Base-by-base conservation (phyloP, 768 basidiomycete genomes). In the Botryobasidium botryosum region DNA sequence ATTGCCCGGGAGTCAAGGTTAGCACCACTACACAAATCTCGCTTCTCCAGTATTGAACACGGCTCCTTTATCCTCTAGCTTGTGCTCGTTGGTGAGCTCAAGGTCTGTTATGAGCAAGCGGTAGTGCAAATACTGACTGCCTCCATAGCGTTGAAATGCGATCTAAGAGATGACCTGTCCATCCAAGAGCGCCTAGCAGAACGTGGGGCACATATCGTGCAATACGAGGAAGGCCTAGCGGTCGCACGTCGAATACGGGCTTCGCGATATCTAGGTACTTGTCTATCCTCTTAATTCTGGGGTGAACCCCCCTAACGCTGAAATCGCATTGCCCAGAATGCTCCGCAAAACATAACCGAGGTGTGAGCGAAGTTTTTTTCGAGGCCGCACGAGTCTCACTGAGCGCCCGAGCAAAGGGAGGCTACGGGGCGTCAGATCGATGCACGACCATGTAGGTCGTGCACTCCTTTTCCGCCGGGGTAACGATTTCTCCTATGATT, bases 321-420 rank as follows among this genome's bases (percentile, higher is more conserved):
- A 17, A 10, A 17, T 33, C 32, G 32, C 32, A 10, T 33, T 33
- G 32, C 32, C 3, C 55, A 94, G 91, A 97, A 68, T 96, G 92
- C 58, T 92, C 88, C 51, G 90, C 92, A 6, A 96, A 96, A 61
- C 88, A 92, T 56, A 91, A 94, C 53, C 75, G 92, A 39, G 92
- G 92, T 3, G 90, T 97, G 8, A 69, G 74, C 24, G 91, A 97
- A 58, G 88, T 91, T 6, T 90, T 97, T 56, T 73, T 83, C 52
- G 92, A 96, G 58, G 83, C 84, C 4, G 86, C 85, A 0, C 75
- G 85, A 2, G 84, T 87, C 8, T 83, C 85, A 23, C 61, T 90
- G 46, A 75, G 71, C 50, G 79, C 79, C 20, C 70, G 79, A 35
- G 62, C 77, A n/a, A 81, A 75, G 58, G 75, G 77, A 20, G 69